These are phyloP conservation scores for Candida boleticola DNA, from an alignment of 805 yeast species.

Conservation along the genomic window DNA sequence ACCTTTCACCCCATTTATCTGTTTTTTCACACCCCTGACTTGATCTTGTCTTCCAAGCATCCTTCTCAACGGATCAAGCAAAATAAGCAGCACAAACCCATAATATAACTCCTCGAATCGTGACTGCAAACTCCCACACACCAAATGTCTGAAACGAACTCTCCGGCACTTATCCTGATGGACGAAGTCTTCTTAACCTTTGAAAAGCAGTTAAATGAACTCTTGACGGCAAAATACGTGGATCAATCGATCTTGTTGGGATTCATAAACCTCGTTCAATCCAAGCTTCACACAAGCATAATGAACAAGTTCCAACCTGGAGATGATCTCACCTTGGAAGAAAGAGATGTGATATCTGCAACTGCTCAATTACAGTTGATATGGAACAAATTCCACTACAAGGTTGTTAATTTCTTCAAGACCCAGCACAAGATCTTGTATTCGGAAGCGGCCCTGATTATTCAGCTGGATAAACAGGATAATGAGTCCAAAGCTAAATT, in stretches of 20 bases:
- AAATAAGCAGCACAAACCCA: no score
- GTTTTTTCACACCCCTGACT: background rate
- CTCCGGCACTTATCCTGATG: no score
- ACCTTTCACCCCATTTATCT: background rate
- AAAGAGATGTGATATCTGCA: constrained; percentile 22
- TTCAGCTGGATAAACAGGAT: constrained; percentile 12
- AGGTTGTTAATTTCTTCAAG: constrained; percentile 59
- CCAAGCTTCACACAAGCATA: constrained; percentile 45
- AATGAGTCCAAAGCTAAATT: constrained; percentile 13
- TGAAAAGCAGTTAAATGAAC: constrained; percentile 18
- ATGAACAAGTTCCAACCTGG: constrained; percentile 27
- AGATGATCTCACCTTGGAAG: background rate
- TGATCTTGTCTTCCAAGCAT: no score
- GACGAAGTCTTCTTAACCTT: background rate
- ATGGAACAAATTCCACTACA: constrained; percentile 66
- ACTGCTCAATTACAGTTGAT: constrained; percentile 39
- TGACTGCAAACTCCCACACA: no score
- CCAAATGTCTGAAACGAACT: no score
- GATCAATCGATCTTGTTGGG: constrained; percentile 50
- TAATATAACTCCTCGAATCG: no score
- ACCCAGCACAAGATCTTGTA: constrained; percentile 28
- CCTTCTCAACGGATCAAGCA: no score
- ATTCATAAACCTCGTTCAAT: constrained; percentile 46
- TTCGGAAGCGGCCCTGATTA: constrained; percentile 13
- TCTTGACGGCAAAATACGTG: constrained; percentile 18